phyloP scores from a whole-genome alignment of 177 flowering plant species.

The Vitis hybrid region DNA sequence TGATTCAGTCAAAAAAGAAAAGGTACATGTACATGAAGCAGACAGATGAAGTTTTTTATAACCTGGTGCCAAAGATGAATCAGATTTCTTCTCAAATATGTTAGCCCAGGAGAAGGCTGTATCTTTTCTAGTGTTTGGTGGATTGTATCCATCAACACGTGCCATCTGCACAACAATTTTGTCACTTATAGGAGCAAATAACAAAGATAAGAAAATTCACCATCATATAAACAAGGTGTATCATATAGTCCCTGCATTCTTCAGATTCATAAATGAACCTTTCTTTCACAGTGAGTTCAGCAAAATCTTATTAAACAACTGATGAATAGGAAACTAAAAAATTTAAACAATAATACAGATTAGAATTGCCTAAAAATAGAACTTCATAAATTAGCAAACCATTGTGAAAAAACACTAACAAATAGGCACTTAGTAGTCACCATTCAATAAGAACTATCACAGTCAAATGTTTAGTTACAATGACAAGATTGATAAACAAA shows the following conservation, averaged over 20 bases:
- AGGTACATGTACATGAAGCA: background rate
- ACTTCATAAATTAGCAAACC: background rate
- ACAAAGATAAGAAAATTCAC: background rate
- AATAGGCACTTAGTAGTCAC: background rate
- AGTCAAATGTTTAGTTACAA: no score
- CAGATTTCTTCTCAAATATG: constrained; percentile 52
- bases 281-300: background rate
- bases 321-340: background rate
- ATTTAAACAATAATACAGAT: background rate
- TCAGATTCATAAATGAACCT: background rate
- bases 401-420: background rate
- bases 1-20: background rate
- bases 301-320: background rate
- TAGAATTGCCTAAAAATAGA: background rate
- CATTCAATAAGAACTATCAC: background rate
- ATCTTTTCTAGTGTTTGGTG: constrained; percentile 55
- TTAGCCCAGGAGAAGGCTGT: constrained; percentile 69
- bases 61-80: constrained; percentile 42
- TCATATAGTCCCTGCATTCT: background rate
- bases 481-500: no score
- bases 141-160: constrained; percentile 75
- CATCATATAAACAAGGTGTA: background rate
- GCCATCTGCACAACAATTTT: constrained; percentile 58
- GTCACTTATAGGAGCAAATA: background rate
- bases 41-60: constrained; percentile 3